A percentile compares a stretch with the other conserved stretches of the same genome.
Evolutionary conservation across 2,329 filamentous ascomycete species (phyloP).

Genomic region (Claviceps fusiformis): DNA sequence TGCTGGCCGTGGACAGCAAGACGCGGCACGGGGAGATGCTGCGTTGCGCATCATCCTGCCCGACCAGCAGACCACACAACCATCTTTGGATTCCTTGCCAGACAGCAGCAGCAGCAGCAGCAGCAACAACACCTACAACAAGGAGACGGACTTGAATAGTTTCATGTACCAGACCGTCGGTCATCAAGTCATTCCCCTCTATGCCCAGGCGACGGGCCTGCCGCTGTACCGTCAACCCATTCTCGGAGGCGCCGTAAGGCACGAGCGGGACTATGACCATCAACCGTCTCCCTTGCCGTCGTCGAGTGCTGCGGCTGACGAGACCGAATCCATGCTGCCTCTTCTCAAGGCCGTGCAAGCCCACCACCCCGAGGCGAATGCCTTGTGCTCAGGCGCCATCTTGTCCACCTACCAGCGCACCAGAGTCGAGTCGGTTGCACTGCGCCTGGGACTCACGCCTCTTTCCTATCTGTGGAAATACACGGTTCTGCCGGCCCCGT

Average conservation of each 20-base stretch:
- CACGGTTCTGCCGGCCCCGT: slow-evolving; percentile 56
- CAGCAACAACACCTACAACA: not conserved
- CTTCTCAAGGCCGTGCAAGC: slow-evolving; percentile 55
- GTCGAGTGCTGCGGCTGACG: slow-evolving; percentile 38
- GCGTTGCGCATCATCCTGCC: slow-evolving; percentile 9
- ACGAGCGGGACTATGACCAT: slow-evolving; percentile 53
- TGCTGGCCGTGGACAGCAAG: not conserved
- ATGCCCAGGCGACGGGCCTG: slow-evolving; percentile 62
- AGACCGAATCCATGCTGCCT: slow-evolving; percentile 76
- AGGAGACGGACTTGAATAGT: slow-evolving; percentile 59
- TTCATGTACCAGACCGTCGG: slow-evolving; percentile 99
- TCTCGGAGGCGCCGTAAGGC: slow-evolving; percentile 54
- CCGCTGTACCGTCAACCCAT: slow-evolving; percentile 78
- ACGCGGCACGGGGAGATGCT: not conserved
- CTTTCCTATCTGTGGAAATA: slow-evolving; percentile 91
- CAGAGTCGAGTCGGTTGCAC: slow-evolving; percentile 80
- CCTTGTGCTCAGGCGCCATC: slow-evolving; percentile 82
- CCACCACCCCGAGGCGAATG: slow-evolving; percentile 68
- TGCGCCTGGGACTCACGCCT: slow-evolving; percentile 69
- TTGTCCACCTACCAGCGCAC: slow-evolving; percentile 93
- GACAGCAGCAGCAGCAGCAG: not conserved
- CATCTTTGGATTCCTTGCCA: not conserved
- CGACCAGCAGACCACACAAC: slow-evolving; percentile 5
- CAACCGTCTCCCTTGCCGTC: slow-evolving; percentile 1
- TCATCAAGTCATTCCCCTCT: slow-evolving; percentile 74